These are phyloP conservation scores for Hamamelis virginiana DNA, from an alignment of 164 flowering plant genomes.

Conservation along the genomic window DNA sequence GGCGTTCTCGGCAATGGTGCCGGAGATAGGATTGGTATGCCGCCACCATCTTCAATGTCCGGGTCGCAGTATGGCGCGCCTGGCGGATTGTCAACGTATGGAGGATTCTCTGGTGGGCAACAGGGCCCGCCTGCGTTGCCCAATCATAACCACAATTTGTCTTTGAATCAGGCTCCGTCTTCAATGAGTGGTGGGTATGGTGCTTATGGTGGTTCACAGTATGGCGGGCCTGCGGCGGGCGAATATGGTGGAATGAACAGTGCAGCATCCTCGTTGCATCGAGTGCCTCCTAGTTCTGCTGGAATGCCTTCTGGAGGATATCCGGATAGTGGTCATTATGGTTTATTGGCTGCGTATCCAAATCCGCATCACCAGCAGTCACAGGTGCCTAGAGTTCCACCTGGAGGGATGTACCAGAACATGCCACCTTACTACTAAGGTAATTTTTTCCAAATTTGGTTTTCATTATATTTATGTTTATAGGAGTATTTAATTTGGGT, in stretches of 20 bases:
- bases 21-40: slow-evolving; percentile 41
- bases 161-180: slow-evolving; percentile 36
- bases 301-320: slow-evolving; percentile 71
- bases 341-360: slow-evolving; percentile 49
- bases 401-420: slow-evolving; percentile 69
- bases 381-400: slow-evolving; percentile 68
- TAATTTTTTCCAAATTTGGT: too few species aligned
- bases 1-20: slow-evolving; percentile 50
- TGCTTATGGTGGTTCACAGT: slow-evolving; percentile 24
- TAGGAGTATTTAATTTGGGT: too few species aligned
- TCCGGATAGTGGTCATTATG: slow-evolving; percentile 62
- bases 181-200: slow-evolving; percentile 47
- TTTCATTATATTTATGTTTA: too few species aligned
- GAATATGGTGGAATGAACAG: slow-evolving; percentile 30
- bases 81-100: slow-evolving; percentile 33
- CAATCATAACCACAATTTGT: slow-evolving; percentile 33
- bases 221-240: slow-evolving; percentile 26
- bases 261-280: slow-evolving; percentile 40
- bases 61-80: slow-evolving; percentile 21
- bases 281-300: slow-evolving; percentile 57
- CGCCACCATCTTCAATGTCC: slow-evolving; percentile 30
- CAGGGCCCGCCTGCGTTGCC: slow-evolving; percentile 36
- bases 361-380: slow-evolving; percentile 66
- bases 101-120: slow-evolving; percentile 44
- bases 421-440: slow-evolving; percentile 79